Evolutionary conservation across 768 basidiomycete genomes (phyloP), one percentile per base, ranked within the genome.

Genomic region (Leccinum sublutescens): DNA sequence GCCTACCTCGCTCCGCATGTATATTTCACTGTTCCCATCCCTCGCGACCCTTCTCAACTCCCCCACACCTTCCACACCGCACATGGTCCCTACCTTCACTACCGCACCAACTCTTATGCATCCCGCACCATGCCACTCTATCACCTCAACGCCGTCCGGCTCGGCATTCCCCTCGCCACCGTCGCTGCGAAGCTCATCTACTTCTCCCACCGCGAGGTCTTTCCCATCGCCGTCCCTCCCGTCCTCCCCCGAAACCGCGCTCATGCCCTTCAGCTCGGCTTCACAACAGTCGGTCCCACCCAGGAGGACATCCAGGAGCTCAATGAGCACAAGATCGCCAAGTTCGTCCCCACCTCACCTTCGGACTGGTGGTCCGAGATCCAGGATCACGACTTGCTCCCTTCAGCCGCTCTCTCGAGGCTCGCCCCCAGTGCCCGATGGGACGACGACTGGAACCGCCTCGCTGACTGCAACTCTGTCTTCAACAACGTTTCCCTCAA

Each of bases 131-230:
- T 72, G 11, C 38, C 66, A 5, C 62, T 74, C 33, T 76, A 78
- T 56, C 68, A 74, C 45, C 62, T 62, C 4, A 66, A 76, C 6
- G 74, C 58, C 8, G 50, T 72, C 8, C 63, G 63, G 2, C 63
- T 71, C 15, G 60, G 59, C 23, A 47, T 70, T 2, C 86, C 88
- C 0, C 79, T 83, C 8, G 76, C 82, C 17, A 74, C 84, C 25
- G 65, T 77, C 33, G 82, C 87, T 0, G 89, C 89, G 0, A 85
- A 82, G 40, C 77, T 89, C 9, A 68, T 88, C 34, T 90, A 82
- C 73, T 79, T 87, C 50, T 76, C 85, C 10, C 81, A 84, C 19
- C 75, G 81, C 27, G 86, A 90, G 61, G 63, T 79, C 7, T 64
- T 72, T 3, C 76, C 79, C 0, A 76, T 87, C 60, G 66, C 56